Conservation (phyloP, 2,329 filamentous ascomycete genomes). For the Colletotrichum viniferum region DNA sequence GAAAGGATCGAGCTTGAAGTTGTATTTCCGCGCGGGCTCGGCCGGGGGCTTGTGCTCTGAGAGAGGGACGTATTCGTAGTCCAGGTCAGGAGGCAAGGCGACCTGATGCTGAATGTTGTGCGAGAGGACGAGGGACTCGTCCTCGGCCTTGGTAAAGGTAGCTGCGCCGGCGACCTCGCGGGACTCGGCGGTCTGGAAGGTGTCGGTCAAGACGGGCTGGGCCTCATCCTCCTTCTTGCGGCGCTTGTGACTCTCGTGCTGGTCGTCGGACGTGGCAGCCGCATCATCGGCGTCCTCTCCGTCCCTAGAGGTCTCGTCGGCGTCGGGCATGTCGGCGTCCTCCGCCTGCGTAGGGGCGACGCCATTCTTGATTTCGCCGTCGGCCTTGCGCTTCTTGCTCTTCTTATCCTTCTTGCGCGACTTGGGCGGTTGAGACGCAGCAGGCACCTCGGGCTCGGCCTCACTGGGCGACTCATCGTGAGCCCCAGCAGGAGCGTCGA, state of each 20-base stretch:
- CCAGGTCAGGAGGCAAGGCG: slow-evolving; percentile 88
- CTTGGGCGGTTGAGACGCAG: slow-evolving; percentile 34
- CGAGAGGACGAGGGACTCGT: slow-evolving; percentile 79
- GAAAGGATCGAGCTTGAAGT: slow-evolving; percentile 95
- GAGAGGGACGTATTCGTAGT: slow-evolving; percentile 94
- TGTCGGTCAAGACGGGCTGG: slow-evolving; percentile 86
- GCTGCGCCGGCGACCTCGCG: slow-evolving; percentile 84
- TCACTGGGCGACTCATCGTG: slow-evolving; percentile 45
- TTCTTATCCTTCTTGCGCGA: slow-evolving; percentile 60
- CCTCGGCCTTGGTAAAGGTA: slow-evolving; percentile 65
- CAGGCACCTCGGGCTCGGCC: slow-evolving; percentile 35
- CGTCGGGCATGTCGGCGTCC: slow-evolving; percentile 50
- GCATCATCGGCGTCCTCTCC: slow-evolving; percentile 35
- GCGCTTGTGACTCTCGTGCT: slow-evolving; percentile 59
- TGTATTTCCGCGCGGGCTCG: slow-evolving; percentile 81
- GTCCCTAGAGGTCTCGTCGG: slow-evolving; percentile 43
- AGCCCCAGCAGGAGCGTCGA: slow-evolving; percentile 65
- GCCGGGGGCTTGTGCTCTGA: slow-evolving; percentile 91
- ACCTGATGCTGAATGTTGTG: slow-evolving; percentile 99
- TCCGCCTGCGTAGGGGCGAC: slow-evolving; percentile 31
- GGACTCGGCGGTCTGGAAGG: slow-evolving; percentile 93
- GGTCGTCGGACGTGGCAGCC: slow-evolving; percentile 31
- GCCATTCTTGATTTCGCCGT: slow-evolving; percentile 71
- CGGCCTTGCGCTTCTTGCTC: slow-evolving; percentile 86
- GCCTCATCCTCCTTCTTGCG: slow-evolving; percentile 63